Evolutionary conservation across 2,329 filamentous ascomycete genomes (phyloP), one percentile per base, ranked within the genome.

Genomic region (Apiospora hydei): DNA sequence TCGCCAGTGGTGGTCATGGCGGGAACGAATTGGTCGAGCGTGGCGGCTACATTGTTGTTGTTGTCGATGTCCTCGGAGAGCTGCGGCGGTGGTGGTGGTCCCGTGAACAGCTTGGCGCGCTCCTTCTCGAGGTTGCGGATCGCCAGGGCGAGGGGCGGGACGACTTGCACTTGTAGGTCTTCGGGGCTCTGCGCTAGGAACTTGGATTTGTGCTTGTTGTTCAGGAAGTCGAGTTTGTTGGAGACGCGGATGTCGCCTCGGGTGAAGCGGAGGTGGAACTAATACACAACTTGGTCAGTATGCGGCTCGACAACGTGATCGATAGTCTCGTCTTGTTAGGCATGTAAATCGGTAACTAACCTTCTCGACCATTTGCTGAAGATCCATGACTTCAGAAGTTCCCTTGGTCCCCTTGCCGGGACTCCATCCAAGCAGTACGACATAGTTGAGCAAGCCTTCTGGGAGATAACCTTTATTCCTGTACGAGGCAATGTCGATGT

Each of bases 221-320:
- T 94, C 68, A 98, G 88, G 80, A 91, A 94, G 77, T 90, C 88
- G 21, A 98, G 87, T 80, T 98, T 99, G 68, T 91, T 90, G 26
- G 93, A 91, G 24, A 98, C 94, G 18, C 93, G 92, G 8, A 95
- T 94, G 80, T 98, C 95, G 13, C 96, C 96, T 77, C 93, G 94
- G 3, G 95, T 98, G 83, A 98, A 97, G 78, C 94, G 95, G 75
- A 97, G 87, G 66, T 91, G 90, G 80, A 98, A 96, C 89, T 94
- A 73, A 21, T n/a, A 18, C 5, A 64, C 3, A 18, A 41, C 0
- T 34, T 5, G 26, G 18, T 61, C 30, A 64, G 57, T n/a, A 64
- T 41, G 38, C 8, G 34, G 11, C 4, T 8, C 5, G 30, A 11
- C 18, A 41, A 6, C n/a, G 57, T 3, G 2, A 64, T 14, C 18